Percentiles rank a stretch among this genome's conserved stretches.
Evolutionary conservation across 306 rosid genomes (phyloP).

Genomic region (Sechiopsis laciniata): DNA sequence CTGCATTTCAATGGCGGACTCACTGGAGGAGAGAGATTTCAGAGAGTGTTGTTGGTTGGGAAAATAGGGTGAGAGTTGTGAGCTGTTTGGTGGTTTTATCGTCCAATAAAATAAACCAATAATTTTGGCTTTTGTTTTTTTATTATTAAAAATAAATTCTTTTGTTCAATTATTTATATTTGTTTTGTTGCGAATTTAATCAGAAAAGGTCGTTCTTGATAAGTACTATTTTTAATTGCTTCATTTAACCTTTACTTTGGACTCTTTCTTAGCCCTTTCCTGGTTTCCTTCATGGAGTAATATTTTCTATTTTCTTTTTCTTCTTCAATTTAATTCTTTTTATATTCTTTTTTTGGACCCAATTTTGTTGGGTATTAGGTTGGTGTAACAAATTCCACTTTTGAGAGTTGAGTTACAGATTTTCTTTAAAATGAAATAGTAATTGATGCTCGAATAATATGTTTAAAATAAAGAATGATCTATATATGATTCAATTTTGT

Average conservation of each 20-base stretch:
- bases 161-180: not conserved
- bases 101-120: not conserved
- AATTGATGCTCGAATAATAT: not conserved
- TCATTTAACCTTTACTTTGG: constrained; percentile 6
- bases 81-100: not conserved
- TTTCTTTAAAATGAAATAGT: not conserved
- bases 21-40: not conserved
- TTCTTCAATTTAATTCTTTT: not conserved
- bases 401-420: not conserved
- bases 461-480: not conserved
- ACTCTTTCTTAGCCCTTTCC: not conserved
- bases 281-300: not conserved
- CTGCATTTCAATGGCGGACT: constrained; percentile 18
- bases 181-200: constrained; percentile 9
- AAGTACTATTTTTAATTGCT: not conserved
- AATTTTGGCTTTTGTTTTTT: not conserved
- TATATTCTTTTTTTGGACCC: not conserved
- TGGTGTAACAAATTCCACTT: not conserved
- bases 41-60: not conserved
- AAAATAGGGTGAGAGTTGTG: not conserved
- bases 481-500: not conserved
- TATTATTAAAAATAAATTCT: not conserved
- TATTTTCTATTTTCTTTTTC: not conserved
- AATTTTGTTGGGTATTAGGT: not conserved
- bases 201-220: not conserved